Base-by-base conservation (phyloP, 1,284 basidiomycete species). In the Afroboletus lepidellus region DNA sequence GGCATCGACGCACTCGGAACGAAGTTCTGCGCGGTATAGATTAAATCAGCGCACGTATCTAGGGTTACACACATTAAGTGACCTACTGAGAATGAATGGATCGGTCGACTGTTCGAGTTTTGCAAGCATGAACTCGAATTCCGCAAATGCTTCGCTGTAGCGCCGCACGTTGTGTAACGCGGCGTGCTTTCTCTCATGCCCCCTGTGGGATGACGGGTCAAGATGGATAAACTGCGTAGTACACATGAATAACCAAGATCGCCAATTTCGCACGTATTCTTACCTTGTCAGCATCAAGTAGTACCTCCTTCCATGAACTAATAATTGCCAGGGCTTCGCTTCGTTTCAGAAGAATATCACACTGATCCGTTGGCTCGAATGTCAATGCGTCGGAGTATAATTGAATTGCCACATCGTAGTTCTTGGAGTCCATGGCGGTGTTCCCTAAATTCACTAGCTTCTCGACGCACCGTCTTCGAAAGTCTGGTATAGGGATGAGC, bases 361-460 rank as follows among this genome's bases (percentile, higher is more conserved):
- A 8, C 16, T 12, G 8, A n/a, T 37, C 25, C 20, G 6, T 3
- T 5, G 33, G 29, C 3, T 15, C 12, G 5, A 57, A 37, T 20
- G 29, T 13, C 23, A 55, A 8, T 11, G 24, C 33, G 3, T 9
- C 16, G 1, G 56, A 55, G 30, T 36, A 37, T 1, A 13, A 27
- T 41, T 25, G 1, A 8, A 27, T 34, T 7, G 51, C 51, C 12
- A 9, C 13, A 5, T 29, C 6, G 18, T 50, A 7, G 20, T 44
- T 11, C 13, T 23, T 9, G 21, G 30, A 21, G 9, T 21, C 27
- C 23, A 21, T 34, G 0, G 29, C 24, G 2, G 12, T 13, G n/a
- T 58, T 37, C 1, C 56, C 38, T 2, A 41, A 41, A 4, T 32
- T 21, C 15, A 50, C 53, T 11, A 55, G 32, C 32, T 33, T 44